Percentiles rank a stretch among this genome's conserved stretches.
These are phyloP conservation scores for Fomes fomentarius DNA, from an alignment of 1,284 basidiomycete species.

Conservation along the genomic window DNA sequence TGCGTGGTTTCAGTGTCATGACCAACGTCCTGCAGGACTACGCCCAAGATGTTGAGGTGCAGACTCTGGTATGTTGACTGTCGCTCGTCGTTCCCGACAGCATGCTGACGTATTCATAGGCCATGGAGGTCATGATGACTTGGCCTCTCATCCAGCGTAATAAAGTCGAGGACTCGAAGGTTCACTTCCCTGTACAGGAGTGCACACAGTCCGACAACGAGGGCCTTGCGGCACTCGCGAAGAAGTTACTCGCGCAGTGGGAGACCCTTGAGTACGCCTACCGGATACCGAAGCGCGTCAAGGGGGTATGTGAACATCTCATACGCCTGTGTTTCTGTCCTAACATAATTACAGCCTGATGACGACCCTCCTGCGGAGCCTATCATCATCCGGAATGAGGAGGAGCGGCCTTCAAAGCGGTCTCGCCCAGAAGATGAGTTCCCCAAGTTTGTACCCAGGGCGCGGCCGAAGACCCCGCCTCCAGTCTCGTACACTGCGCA, in stretches of 20 bases:
- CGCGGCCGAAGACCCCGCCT: conserved; percentile 10
- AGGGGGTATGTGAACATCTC: conserved; percentile 40
- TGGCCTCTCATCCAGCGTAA: conserved; percentile 92
- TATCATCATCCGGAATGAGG: conserved; percentile 22
- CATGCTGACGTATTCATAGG: conserved; percentile 43
- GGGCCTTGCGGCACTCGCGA: conserved; percentile 55
- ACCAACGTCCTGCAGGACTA: conserved; percentile 87
- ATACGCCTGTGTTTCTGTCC: not conserved
- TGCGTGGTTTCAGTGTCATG: conserved; percentile 95
- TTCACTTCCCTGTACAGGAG: conserved; percentile 67
- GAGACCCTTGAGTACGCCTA: conserved; percentile 75
- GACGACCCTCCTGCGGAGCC: conserved; percentile 22
- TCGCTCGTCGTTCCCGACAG: not conserved
- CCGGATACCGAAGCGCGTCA: conserved; percentile 80
- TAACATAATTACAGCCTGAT: conserved; percentile 22
- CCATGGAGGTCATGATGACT: conserved; percentile 70
- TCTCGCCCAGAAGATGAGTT: conserved; percentile 27
- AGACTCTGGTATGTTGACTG: conserved; percentile 56
- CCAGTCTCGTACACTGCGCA: not conserved
- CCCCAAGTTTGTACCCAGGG: conserved; percentile 20
- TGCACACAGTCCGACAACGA: conserved; percentile 62
- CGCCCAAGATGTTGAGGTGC: conserved; percentile 71
- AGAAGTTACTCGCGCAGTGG: conserved; percentile 78
- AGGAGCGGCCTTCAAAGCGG: conserved; percentile 38
- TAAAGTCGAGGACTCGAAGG: conserved; percentile 90